Conservation (phyloP, 2,329 filamentous ascomycete genomes). For the Whalleya microplaca region DNA sequence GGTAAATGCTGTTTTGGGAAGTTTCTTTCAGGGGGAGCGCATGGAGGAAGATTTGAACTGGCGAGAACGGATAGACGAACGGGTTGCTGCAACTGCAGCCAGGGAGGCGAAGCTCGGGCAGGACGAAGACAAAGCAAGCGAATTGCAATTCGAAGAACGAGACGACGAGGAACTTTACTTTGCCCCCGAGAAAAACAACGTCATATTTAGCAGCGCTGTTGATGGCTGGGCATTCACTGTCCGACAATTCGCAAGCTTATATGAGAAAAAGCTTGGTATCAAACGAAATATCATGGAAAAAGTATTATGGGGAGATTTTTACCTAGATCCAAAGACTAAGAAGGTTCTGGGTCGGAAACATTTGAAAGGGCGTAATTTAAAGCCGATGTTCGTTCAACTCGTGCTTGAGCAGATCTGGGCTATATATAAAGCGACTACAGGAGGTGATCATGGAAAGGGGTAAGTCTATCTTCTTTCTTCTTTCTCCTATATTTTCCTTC, state of each 20-base stretch:
- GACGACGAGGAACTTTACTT: constrained; percentile 99
- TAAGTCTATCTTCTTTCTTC: constrained; percentile 46
- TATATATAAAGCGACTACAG: constrained; percentile 87
- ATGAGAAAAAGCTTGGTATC: constrained; percentile 96
- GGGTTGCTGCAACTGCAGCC: constrained; percentile 70
- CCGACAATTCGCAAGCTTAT: constrained; percentile 87
- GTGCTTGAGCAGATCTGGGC: constrained; percentile 97
- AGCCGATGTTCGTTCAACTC: constrained; percentile 96
- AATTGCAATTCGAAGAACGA: constrained; percentile 79
- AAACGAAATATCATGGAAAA: constrained; percentile 88
- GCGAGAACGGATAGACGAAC: constrained; percentile 90
- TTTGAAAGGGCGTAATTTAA: constrained; percentile 86
- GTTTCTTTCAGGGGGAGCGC: constrained; percentile 95
- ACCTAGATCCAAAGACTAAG: constrained; percentile 95
- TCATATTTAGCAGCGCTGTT: constrained; percentile 96
- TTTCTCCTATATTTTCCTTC: background rate
- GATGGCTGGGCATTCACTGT: constrained; percentile 99
- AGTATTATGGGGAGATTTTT: constrained; percentile 95
- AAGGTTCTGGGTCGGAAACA: constrained; percentile 90
- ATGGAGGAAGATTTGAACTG: constrained; percentile 99
- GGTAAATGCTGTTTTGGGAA: constrained; percentile 95
- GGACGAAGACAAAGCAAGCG: constrained; percentile 57
- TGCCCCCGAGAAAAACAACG: constrained; percentile 96
- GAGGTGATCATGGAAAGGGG: constrained; percentile 81
- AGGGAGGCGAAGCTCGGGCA: constrained; percentile 57